Conservation (phyloP, 345 rosid genomes). For the Rhodomyrtus tomentosa region DNA sequence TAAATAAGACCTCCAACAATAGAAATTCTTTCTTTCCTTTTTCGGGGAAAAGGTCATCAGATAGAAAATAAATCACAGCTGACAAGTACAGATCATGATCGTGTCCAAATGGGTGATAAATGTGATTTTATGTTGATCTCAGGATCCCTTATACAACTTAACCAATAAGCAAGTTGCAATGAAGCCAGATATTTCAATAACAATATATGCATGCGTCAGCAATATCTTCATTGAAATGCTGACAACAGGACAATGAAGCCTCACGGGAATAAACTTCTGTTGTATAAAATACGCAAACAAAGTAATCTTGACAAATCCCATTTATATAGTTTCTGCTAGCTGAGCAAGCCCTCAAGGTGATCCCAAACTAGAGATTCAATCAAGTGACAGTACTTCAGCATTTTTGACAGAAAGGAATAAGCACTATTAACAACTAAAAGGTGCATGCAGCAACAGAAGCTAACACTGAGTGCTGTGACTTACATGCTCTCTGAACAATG, state of each 20-base stretch:
- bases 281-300: not conserved
- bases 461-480: constrained; percentile 14
- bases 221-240: not conserved
- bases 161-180: not conserved
- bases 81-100: not conserved
- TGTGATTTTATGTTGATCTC: not conserved
- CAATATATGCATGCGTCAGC: not conserved
- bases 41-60: not conserved
- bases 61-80: not conserved
- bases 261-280: not conserved
- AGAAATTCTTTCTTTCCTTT: not conserved
- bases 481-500: constrained; percentile 73
- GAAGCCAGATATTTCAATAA: not conserved
- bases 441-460: not conserved
- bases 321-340: not conserved
- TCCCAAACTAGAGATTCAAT: not conserved
- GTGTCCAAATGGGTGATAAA: not conserved
- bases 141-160: not conserved
- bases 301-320: not conserved
- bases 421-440: not conserved
- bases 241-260: not conserved
- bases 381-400: not conserved
- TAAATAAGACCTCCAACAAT: not conserved
- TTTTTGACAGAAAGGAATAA: not conserved
- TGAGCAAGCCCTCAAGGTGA: not conserved